phyloP scores from a whole-genome alignment of 345 rosid species.

The Carallia pectinifolia region DNA sequence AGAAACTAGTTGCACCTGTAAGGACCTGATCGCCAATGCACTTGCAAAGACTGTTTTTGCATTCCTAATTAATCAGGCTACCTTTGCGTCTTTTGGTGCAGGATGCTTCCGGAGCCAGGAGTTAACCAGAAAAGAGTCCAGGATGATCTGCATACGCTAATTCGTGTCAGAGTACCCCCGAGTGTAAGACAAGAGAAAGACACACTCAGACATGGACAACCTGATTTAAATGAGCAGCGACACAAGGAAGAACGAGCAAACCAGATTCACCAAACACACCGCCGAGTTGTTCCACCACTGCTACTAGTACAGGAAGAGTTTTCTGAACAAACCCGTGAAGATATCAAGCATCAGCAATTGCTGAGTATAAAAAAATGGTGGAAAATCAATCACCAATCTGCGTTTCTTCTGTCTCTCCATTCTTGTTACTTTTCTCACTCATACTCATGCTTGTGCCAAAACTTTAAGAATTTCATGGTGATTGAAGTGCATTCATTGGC shows the following conservation, averaged over 20 bases:
- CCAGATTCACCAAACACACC: conserved; percentile 91
- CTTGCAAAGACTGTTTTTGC: background rate
- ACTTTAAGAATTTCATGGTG: background rate
- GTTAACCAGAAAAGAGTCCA: conserved; percentile 63
- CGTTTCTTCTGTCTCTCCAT: background rate
- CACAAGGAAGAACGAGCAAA: conserved; percentile 86
- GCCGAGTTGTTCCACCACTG: conserved; percentile 81
- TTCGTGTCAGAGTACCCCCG: conserved; percentile 6
- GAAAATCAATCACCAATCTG: background rate
- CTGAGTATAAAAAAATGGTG: background rate
- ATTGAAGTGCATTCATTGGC: background rate
- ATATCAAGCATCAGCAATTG: background rate
- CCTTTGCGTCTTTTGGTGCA: conserved; percentile 36
- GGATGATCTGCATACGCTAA: conserved; percentile 40
- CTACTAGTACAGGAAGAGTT: conserved; percentile 84
- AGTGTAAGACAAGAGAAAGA: background rate
- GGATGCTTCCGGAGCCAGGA: conserved; percentile 44
- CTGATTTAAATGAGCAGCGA: conserved; percentile 85
- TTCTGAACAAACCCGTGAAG: conserved; percentile 42
- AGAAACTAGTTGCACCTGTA: too few species aligned
- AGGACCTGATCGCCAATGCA: too few species aligned
- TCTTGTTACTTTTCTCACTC: background rate
- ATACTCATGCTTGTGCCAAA: background rate
- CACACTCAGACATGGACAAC: conserved; percentile 26
- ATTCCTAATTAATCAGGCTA: conserved; percentile 28